These are phyloP conservation scores for Fusarium sulawesiense DNA, from an alignment of 2,329 filamentous ascomycete genomes.

Conservation along the genomic window DNA sequence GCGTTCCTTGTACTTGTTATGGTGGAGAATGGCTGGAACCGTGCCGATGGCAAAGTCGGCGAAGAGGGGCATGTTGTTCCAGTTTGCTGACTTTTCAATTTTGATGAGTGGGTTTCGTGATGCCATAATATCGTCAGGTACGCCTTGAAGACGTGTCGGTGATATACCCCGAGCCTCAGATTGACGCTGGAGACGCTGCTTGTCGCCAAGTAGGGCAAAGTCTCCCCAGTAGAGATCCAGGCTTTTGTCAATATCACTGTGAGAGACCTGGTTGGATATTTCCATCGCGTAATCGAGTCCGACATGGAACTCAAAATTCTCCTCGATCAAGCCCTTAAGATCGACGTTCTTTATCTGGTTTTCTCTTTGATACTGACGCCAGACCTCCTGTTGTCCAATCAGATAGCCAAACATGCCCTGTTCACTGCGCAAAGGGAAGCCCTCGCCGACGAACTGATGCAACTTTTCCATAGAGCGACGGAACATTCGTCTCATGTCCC, in stretches of 20 bases:
- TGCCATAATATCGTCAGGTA: not conserved
- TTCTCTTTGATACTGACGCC: not conserved
- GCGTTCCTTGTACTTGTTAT: not conserved
- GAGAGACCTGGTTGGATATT: not conserved
- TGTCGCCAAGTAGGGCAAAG: not conserved
- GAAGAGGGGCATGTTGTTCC: not conserved
- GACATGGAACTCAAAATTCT: not conserved
- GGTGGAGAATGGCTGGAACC: not conserved
- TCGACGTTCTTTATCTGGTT: not conserved
- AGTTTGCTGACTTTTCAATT: not conserved
- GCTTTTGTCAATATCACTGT: not conserved
- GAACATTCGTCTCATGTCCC: slow-evolving; percentile 12
- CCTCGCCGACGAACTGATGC: not conserved
- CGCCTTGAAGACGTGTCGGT: not conserved
- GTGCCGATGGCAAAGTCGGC: not conserved
- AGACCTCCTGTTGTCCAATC: not conserved
- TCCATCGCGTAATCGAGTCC: slow-evolving; percentile 3
- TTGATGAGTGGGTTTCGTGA: not conserved
- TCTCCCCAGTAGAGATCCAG: not conserved
- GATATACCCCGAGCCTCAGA: not conserved
- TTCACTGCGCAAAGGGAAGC: not conserved
- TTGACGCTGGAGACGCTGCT: not conserved
- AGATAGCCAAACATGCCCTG: not conserved
- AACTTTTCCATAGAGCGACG: not conserved
- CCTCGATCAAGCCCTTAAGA: rapidly evolving